Conservation (phyloP, 2,329 filamentous ascomycete genomes). For the Meredithiella fracta region DNA sequence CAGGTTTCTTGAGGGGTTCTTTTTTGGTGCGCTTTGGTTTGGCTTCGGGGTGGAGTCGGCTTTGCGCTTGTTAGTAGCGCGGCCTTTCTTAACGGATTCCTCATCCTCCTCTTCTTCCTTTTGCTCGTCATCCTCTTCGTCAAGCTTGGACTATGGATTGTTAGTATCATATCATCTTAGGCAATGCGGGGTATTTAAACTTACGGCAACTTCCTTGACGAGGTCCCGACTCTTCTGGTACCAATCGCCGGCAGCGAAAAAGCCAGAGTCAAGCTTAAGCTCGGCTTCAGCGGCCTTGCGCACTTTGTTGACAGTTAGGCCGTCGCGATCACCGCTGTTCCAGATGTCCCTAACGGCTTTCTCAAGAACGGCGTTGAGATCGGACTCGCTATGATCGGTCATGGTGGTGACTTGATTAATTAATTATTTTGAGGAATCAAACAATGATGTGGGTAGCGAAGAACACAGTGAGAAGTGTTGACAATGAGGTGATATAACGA, state of each 20-base stretch:
- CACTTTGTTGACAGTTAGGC: conserved; percentile 40
- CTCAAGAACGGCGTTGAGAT: conserved; percentile 23
- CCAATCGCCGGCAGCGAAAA: conserved; percentile 35
- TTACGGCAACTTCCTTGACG: conserved; percentile 39
- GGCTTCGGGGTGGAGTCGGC: conserved; percentile 19
- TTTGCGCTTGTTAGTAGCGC: conserved; percentile 20
- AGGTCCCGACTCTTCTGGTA: conserved; percentile 41
- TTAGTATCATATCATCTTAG: not conserved
- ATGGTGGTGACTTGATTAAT: not conserved
- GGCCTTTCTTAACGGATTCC: not conserved
- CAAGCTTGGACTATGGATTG: conserved; percentile 2
- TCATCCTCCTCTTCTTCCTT: conserved; percentile 8
- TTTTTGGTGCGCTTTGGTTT: conserved; percentile 15
- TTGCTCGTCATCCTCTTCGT: not conserved
- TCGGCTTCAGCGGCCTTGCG: conserved; percentile 35
- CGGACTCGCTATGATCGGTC: conserved; percentile 28
- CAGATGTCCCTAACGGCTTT: conserved; percentile 32
- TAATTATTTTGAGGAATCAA: not conserved
- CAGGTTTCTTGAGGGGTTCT: not conserved
- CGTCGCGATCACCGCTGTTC: conserved; percentile 24
- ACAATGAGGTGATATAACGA: too few relatives aligned
- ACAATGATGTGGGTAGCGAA: not conserved
- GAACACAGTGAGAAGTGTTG: not conserved
- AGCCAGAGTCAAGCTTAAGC: conserved; percentile 32
- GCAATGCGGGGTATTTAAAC: conserved; percentile 17